Evolutionary conservation across 345 rosid species (phyloP), one percentile per base, ranked within the genome.

Genomic region (Psidium guajava): DNA sequence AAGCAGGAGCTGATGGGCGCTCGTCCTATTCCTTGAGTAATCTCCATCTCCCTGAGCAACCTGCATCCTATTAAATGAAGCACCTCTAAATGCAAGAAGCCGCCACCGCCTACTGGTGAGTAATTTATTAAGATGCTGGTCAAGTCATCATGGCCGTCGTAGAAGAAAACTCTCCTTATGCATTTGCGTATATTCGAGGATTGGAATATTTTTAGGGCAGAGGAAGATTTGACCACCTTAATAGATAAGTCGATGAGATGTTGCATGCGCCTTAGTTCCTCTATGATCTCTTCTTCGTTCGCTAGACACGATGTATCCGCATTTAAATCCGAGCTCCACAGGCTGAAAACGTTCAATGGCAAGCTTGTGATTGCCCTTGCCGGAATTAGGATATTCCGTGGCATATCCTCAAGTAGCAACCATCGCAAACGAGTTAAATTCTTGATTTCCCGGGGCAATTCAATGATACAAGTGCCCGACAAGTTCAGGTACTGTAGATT

Each of bases 21-120:
- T 57, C 3, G 28, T 57, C 64, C 32, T 57, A 25, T 25, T 11
- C 8, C 16, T 11, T n/a, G 32, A 11, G 16, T 58, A 5, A n/a
- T 25, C 32, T n/a, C 3, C 32, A 58, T 12, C 32, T 2, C 13
- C 16, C 5, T 1, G 0, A 11, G 8, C 42, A 32, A 3, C 2
- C 3, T 0, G 1, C 32, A 58, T 0, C 0, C 0, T 0, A 0
- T 0, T 58, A 58, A 3, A n/a, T 11, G 1, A 58, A 58, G 32
- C 3, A 2, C 0, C 16, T 58, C 64, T 5, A 58, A n/a, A 58
- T 58, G 32, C 8, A 3, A 11, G 8, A 58, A 25, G 1, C 4
- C 4, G 59, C 2, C 13, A 0, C 1, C 9, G 1, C 13, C 11
- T 56, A 11, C 3, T 22, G 11, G 9, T 5, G 64, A 57, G 7